Evolutionary conservation across 2,329 filamentous ascomycete genomes (phyloP).

Genomic region (Aureobasidium vineae): DNA sequence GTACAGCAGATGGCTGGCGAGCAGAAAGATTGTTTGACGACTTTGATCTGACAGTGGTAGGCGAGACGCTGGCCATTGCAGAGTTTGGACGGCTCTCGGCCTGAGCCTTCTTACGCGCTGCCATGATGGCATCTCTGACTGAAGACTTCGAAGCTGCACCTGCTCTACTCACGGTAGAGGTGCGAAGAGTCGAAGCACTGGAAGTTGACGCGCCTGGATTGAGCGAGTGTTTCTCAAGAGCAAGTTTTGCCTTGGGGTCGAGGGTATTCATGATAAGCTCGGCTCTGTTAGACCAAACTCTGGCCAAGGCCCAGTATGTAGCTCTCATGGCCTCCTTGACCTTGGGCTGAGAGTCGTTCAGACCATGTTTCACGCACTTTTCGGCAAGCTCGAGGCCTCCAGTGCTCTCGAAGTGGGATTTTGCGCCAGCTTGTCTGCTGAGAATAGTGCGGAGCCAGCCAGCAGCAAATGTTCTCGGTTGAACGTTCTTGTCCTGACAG

Average conservation of each 20-base stretch:
- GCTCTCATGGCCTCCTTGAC: constrained; percentile 83
- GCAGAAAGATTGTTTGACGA: constrained; percentile 27
- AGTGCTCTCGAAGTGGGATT: constrained; percentile 76
- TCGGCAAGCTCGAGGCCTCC: constrained; percentile 81
- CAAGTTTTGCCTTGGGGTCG: constrained; percentile 73
- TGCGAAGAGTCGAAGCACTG: constrained; percentile 46
- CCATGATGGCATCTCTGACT: constrained; percentile 78
- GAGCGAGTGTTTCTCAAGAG: constrained; percentile 77
- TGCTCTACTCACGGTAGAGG: constrained; percentile 32
- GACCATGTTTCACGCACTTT: constrained; percentile 82
- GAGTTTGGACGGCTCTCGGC: constrained; percentile 56
- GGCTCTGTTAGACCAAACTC: constrained; percentile 73
- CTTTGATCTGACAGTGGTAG: constrained; percentile 41
- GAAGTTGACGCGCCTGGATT: constrained; percentile 67
- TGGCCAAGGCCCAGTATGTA: constrained; percentile 81
- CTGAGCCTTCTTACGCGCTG: constrained; percentile 64
- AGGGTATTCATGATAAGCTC: constrained; percentile 78
- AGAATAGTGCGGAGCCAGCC: constrained; percentile 84
- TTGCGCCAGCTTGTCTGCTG: constrained; percentile 73
- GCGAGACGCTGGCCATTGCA: constrained; percentile 55
- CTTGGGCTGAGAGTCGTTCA: constrained; percentile 85
- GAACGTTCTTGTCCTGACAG: constrained; percentile 89
- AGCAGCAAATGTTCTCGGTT: constrained; percentile 73
- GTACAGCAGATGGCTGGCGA: constrained; percentile 17
- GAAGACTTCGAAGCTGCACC: constrained; percentile 56